A percentile compares a stretch with the other conserved stretches of the same genome.
Evolutionary conservation across 306 rosid species (phyloP).

Genomic region (Dryas alaskensis): DNA sequence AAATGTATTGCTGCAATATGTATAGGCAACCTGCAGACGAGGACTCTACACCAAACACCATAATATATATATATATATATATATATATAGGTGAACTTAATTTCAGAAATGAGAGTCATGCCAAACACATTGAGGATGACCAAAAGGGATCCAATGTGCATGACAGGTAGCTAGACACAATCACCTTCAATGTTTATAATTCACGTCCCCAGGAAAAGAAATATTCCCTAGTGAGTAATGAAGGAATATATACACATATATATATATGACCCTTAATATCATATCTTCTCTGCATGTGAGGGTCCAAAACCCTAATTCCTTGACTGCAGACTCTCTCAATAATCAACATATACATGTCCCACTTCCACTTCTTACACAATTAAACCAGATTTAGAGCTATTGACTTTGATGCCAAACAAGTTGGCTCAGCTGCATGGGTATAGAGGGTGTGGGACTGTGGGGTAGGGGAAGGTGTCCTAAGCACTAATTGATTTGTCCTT

Average conservation of each 20-base stretch:
- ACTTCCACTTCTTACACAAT: constrained; percentile 32
- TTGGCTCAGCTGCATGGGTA: constrained; percentile 16
- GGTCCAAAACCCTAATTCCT: constrained; percentile 41
- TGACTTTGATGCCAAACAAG: constrained; percentile 35
- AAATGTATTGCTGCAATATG: too few species aligned
- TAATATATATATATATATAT: too few species aligned
- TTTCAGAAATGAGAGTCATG: constrained; percentile 5
- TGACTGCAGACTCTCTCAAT: not conserved
- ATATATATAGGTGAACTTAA: too few species aligned
- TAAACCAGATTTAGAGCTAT: constrained; percentile 33
- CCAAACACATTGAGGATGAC: constrained; percentile 15
- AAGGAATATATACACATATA: too few species aligned
- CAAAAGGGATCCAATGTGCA: constrained; percentile 37
- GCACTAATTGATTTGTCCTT: constrained; percentile 49
- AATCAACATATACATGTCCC: constrained; percentile 23
- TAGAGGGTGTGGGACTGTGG: constrained; percentile 23
- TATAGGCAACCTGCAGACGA: too few species aligned
- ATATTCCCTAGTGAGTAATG: too few species aligned
- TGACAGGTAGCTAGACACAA: constrained; percentile 12
- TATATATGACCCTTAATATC: too few species aligned
- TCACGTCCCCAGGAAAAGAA: too few species aligned
- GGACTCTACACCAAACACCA: too few species aligned
- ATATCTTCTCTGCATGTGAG: constrained; percentile 11
- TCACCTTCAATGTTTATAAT: too few species aligned
- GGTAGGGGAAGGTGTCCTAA: constrained; percentile 34